phyloP scores from a whole-genome alignment of 2,329 filamentous ascomycete genomes.

The Arthrinium puccinioides region DNA sequence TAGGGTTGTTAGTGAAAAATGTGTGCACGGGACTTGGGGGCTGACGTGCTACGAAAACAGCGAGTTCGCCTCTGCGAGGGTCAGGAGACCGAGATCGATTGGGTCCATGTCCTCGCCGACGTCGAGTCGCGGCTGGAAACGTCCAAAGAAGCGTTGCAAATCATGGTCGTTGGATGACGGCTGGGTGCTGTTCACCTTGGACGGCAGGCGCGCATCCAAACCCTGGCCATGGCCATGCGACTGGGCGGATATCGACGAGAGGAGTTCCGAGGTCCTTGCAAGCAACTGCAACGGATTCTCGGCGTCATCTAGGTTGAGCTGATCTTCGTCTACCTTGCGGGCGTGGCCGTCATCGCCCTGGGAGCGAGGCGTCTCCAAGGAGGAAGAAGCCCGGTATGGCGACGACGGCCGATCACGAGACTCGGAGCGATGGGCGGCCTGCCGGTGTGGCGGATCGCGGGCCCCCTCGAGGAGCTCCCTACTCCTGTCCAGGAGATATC shows the following conservation, averaged over 20 bases:
- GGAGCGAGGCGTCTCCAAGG: constrained; percentile 20
- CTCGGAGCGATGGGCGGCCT: too few relatives aligned
- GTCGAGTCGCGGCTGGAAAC: constrained; percentile 56
- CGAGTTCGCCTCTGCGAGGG: constrained; percentile 54
- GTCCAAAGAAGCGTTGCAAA: constrained; percentile 60
- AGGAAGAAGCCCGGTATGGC: constrained; percentile 19
- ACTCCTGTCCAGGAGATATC: constrained; percentile 41
- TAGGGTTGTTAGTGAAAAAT: too few relatives aligned
- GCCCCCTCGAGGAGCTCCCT: constrained; percentile 28
- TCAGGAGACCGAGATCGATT: constrained; percentile 62
- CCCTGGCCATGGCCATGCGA: constrained; percentile 9
- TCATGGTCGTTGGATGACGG: constrained; percentile 32
- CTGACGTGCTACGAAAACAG: constrained; percentile 56
- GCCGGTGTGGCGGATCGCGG: constrained; percentile 10
- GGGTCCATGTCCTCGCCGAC: constrained; percentile 59
- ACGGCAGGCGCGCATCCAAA: constrained; percentile 8
- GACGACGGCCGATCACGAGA: too few relatives aligned
- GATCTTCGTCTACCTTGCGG: constrained; percentile 35
- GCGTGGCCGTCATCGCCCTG: constrained; percentile 16
- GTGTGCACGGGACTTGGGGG: too few relatives aligned
- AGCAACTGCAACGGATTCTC: constrained; percentile 70
- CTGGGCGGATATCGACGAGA: constrained; percentile 23
- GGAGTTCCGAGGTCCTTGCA: constrained; percentile 63
- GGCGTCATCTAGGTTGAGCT: constrained; percentile 54
- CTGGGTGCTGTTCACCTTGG: constrained; percentile 19